Evolutionary conservation across 2,329 filamentous ascomycete species (phyloP).

Genomic region (Pseudocercospora crystallina): DNA sequence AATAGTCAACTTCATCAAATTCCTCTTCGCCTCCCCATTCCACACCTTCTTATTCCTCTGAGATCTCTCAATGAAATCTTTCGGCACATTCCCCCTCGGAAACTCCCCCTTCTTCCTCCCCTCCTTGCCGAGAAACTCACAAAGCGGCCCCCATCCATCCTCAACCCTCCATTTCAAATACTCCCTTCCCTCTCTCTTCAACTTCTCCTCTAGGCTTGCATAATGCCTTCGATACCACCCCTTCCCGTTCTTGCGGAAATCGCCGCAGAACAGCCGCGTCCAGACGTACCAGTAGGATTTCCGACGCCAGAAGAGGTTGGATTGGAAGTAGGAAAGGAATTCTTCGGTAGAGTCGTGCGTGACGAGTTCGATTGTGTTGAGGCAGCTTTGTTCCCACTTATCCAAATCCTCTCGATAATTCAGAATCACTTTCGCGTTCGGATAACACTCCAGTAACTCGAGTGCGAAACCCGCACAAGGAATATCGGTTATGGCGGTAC

Average conservation of each 20-base stretch:
- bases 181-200: background rate
- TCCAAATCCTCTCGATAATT: background rate
- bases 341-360: background rate
- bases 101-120: too few relatives aligned
- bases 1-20: too few relatives aligned
- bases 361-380: background rate
- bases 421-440: background rate
- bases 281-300: background rate
- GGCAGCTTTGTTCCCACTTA: background rate
- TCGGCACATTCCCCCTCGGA: too few relatives aligned
- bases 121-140: too few relatives aligned
- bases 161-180: background rate
- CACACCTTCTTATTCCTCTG: too few relatives aligned
- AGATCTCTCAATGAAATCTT: too few relatives aligned
- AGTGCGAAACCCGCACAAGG: slow-evolving; percentile 1
- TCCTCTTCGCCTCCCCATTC: too few relatives aligned
- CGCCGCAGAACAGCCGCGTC: background rate
- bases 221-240: background rate
- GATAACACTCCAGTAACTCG: background rate
- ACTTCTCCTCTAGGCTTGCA: background rate
- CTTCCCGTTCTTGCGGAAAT: background rate
- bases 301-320: background rate
- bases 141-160: background rate
- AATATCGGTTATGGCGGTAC: slow-evolving; percentile 8
- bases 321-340: background rate